phyloP scores from a whole-genome alignment of 345 rosid genomes.

The Luvunga scandens region DNA sequence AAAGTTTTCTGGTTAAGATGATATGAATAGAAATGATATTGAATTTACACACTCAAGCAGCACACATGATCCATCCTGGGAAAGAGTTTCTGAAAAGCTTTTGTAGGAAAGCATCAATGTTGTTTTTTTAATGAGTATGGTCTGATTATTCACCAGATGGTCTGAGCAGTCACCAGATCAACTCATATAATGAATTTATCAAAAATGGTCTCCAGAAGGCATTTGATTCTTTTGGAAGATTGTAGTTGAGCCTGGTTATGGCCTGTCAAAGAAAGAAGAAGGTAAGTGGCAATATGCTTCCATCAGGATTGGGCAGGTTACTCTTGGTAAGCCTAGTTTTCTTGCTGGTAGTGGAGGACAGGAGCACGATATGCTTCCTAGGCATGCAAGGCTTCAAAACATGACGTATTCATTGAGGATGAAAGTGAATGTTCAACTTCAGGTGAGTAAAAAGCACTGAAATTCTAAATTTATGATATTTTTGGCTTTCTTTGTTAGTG shows the following conservation, averaged over 20 bases:
- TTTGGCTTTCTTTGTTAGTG: neutral
- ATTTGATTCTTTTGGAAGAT: conserved; percentile 62
- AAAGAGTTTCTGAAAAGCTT: conserved; percentile 44
- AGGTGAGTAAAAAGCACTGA: conserved; percentile 42
- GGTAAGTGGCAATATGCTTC: conserved; percentile 56
- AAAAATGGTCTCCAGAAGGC: conserved; percentile 56
- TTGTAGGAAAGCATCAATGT: conserved; percentile 58
- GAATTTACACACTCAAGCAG: conserved; percentile 25
- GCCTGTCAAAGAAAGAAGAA: conserved; percentile 65
- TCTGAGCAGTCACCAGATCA: conserved; percentile 79
- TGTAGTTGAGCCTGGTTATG: conserved; percentile 63
- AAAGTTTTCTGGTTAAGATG: conserved; percentile 15
- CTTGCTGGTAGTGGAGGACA: conserved; percentile 29
- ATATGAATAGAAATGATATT: neutral
- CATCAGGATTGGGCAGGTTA: conserved; percentile 58
- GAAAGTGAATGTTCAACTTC: conserved; percentile 57
- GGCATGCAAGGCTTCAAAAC: conserved; percentile 87
- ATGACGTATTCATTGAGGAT: conserved; percentile 81
- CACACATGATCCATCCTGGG: conserved; percentile 37
- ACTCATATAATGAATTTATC: conserved; percentile 69
- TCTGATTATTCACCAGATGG: conserved; percentile 81
- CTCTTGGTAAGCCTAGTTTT: conserved; percentile 51
- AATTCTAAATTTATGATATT: too few species aligned
- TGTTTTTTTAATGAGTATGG: conserved; percentile 79
- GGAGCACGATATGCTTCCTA: conserved; percentile 54